Evolutionary conservation across 208 protist genomes (phyloP).

Genomic region (Strigomonas culicis): DNA sequence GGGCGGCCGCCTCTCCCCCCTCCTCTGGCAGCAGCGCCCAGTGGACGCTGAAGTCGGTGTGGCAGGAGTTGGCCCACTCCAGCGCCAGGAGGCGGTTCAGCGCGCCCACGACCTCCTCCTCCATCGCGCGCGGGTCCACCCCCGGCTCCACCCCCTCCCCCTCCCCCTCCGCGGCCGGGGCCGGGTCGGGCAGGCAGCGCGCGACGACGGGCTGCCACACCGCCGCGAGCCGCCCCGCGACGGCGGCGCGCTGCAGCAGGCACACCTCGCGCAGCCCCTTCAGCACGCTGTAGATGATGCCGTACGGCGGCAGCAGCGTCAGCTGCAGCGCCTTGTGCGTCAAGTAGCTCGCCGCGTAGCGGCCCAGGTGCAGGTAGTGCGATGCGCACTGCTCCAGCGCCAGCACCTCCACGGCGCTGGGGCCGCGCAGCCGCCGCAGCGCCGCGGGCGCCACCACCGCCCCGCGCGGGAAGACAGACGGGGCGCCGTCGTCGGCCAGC

Average conservation of each 20-base stretch:
- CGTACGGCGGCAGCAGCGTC: conserved; percentile 65
- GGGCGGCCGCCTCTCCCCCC: too few species aligned
- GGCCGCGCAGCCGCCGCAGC: background rate
- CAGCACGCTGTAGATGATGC: conserved; percentile 48
- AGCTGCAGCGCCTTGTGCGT: conserved; percentile 84
- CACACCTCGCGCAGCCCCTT: conserved; percentile 62
- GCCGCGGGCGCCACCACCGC: conserved; percentile 1
- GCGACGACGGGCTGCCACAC: conserved; percentile 34
- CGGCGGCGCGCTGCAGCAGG: conserved; percentile 52
- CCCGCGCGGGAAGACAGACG: background rate
- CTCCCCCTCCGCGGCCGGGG: conserved; percentile 14
- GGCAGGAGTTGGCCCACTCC: too few species aligned
- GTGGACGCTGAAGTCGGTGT: too few species aligned
- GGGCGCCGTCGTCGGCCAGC: background rate
- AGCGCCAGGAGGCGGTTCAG: background rate
- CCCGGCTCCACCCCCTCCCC: conserved; percentile 12
- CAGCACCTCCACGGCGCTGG: background rate
- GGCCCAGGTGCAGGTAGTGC: conserved; percentile 60
- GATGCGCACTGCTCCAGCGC: conserved; percentile 43
- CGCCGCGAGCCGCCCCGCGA: conserved; percentile 43
- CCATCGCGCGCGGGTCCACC: background rate
- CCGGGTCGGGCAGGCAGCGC: conserved; percentile 19
- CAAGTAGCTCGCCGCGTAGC: conserved; percentile 49
- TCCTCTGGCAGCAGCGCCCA: too few species aligned
- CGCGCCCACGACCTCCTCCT: background rate